phyloP scores from a whole-genome alignment of 2,329 filamentous ascomycete species.

The Helotiales sp. region DNA sequence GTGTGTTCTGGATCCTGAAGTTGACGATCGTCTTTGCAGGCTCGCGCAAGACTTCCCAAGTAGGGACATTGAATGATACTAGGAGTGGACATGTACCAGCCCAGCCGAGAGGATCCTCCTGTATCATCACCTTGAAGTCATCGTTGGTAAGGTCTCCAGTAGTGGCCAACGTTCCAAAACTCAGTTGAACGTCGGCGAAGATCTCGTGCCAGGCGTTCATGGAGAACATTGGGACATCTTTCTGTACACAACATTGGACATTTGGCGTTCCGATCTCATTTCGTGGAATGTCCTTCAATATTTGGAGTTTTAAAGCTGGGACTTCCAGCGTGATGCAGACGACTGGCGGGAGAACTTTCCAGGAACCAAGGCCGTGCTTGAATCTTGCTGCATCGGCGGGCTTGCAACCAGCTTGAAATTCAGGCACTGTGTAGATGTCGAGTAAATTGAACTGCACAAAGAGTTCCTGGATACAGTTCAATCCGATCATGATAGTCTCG shows the following conservation, averaged over 20 bases:
- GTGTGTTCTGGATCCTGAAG: conserved; percentile 12
- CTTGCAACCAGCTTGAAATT: neutral
- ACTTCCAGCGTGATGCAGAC: conserved; percentile 21
- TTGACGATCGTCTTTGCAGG: neutral
- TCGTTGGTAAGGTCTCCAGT: neutral
- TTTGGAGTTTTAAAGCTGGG: conserved; percentile 1
- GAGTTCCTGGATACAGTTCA: conserved; percentile 2
- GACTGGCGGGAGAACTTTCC: conserved; percentile 10
- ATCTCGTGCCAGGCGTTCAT: conserved; percentile 1
- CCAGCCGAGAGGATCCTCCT: conserved; percentile 17
- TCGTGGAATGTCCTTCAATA: neutral
- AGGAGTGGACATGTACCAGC: conserved; percentile 7
- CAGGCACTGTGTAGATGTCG: neutral
- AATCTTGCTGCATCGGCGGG: neutral
- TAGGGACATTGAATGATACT: conserved; percentile 16
- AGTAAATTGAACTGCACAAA: neutral
- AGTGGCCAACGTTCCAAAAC: conserved; percentile 12
- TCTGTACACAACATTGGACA: conserved; percentile 1
- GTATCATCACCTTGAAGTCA: conserved; percentile 2
- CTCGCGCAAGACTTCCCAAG: conserved; percentile 1
- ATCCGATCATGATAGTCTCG: neutral
- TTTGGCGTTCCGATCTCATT: neutral
- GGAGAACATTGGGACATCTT: neutral
- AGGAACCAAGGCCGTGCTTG: neutral
- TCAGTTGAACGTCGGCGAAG: conserved; percentile 17